phyloP scores from a whole-genome alignment of 106 monocot genomes.

The Gastrodia elata region DNA sequence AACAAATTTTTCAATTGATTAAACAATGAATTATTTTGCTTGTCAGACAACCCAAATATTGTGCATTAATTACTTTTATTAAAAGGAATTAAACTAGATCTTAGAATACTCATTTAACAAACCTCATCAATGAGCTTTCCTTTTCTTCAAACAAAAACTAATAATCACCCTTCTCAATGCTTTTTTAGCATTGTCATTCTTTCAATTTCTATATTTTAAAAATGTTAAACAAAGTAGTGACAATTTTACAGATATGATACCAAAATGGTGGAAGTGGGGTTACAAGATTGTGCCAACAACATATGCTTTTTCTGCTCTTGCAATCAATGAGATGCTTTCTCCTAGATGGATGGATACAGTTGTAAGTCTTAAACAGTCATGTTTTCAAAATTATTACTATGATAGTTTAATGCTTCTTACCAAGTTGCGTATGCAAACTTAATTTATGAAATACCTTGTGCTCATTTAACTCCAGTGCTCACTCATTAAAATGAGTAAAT shows the following conservation, averaged over 20 bases:
- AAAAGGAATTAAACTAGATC: no score
- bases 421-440: not conserved
- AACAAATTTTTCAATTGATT: no score
- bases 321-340: conserved; percentile 62
- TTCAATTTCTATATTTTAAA: no score
- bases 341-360: conserved; percentile 55
- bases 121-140: no score
- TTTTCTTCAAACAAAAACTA: no score
- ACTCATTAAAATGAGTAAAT: not conserved
- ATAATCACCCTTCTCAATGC: no score
- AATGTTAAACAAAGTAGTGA: not conserved
- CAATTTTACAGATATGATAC: conserved; percentile 37
- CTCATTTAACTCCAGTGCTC: not conserved
- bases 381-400: not conserved
- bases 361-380: conserved; percentile 16
- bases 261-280: conserved; percentile 82
- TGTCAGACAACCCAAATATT: no score
- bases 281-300: conserved; percentile 57
- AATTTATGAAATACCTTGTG: not conserved
- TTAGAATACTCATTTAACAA: no score
- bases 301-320: conserved; percentile 51
- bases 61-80: no score
- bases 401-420: not conserved
- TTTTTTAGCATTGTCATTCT: no score
- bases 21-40: no score